Conservation (phyloP, 139 green algal species). For the Chlamydomonas asymmetrica region DNA sequence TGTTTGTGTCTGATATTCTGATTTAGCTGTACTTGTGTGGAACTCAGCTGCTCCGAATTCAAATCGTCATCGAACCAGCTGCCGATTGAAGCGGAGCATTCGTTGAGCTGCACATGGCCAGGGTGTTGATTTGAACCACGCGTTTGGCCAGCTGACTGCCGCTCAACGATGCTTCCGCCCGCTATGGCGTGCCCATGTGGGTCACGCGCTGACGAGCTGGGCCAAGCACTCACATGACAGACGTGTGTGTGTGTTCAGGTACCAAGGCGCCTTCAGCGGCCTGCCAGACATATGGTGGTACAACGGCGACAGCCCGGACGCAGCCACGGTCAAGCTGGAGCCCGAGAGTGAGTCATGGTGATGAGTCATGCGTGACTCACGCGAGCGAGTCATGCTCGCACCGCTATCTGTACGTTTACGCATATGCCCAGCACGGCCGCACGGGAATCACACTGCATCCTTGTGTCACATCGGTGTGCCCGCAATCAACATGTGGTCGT, state of each 20-base stretch:
- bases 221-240: neutral
- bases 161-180: too few relatives aligned
- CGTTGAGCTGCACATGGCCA: neutral
- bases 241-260: slow-evolving; percentile 26
- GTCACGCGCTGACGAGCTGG: too few relatives aligned
- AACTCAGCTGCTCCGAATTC: neutral
- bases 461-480: too few relatives aligned
- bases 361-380: too few relatives aligned
- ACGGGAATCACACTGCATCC: too few relatives aligned
- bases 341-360: slow-evolving; percentile 24
- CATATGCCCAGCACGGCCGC: too few relatives aligned
- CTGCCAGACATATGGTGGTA: slow-evolving; percentile 47
- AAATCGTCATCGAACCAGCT: neutral
- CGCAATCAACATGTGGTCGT: too few relatives aligned
- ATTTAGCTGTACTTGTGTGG: neutral
- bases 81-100: too few relatives aligned
- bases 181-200: too few relatives aligned
- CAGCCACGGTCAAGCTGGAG: slow-evolving; percentile 29
- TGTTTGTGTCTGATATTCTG: neutral
- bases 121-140: neutral
- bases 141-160: neutral
- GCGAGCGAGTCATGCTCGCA: too few relatives aligned
- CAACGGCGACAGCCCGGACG: slow-evolving; percentile 5
- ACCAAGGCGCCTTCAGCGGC: slow-evolving; percentile 8
- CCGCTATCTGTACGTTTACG: too few relatives aligned